Conservation (phyloP, 2,329 filamentous ascomycete genomes). For the Ilyonectria sp. region DNA sequence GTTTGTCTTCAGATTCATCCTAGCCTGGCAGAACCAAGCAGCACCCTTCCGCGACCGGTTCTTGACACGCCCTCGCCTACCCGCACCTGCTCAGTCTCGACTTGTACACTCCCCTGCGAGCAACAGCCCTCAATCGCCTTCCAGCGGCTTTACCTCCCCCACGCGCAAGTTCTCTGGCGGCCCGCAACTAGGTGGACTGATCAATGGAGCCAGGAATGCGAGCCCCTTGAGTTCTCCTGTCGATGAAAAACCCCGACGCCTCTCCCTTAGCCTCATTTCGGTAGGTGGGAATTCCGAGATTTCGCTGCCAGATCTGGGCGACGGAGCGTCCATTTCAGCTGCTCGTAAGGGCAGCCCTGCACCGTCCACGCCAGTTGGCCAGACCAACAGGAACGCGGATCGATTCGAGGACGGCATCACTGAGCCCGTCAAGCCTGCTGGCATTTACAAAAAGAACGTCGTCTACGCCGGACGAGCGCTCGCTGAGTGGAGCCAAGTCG, state of each 20-base stretch:
- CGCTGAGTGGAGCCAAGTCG: slow-evolving; percentile 83
- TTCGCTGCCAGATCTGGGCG: slow-evolving; percentile 40
- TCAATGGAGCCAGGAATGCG: slow-evolving; percentile 68
- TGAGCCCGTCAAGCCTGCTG: slow-evolving; percentile 63
- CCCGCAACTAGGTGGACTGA: slow-evolving; percentile 59
- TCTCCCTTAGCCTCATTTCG: slow-evolving; percentile 37
- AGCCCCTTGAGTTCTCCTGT: slow-evolving; percentile 54
- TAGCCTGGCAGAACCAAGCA: slow-evolving; percentile 74
- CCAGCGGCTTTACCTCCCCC: slow-evolving; percentile 58
- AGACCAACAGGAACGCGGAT: slow-evolving; percentile 45
- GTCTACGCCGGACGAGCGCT: slow-evolving; percentile 81
- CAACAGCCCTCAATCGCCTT: slow-evolving; percentile 56
- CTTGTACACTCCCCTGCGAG: slow-evolving; percentile 62
- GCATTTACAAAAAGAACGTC: slow-evolving; percentile 61
- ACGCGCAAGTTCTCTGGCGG: slow-evolving; percentile 66
- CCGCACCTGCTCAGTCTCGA: slow-evolving; percentile 77
- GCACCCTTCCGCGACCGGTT: slow-evolving; percentile 72
- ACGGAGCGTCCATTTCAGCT: slow-evolving; percentile 29
- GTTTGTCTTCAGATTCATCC: slow-evolving; percentile 82
- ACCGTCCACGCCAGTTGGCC: slow-evolving; percentile 25
- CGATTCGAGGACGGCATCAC: slow-evolving; percentile 50
- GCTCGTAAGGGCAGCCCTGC: slow-evolving; percentile 28
- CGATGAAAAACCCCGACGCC: slow-evolving; percentile 45
- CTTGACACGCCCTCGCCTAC: slow-evolving; percentile 78
- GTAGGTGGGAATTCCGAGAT: slow-evolving; percentile 39